Evolutionary conservation across 768 basidiomycete genomes (phyloP).

Genomic region (Russula brevipes): DNA sequence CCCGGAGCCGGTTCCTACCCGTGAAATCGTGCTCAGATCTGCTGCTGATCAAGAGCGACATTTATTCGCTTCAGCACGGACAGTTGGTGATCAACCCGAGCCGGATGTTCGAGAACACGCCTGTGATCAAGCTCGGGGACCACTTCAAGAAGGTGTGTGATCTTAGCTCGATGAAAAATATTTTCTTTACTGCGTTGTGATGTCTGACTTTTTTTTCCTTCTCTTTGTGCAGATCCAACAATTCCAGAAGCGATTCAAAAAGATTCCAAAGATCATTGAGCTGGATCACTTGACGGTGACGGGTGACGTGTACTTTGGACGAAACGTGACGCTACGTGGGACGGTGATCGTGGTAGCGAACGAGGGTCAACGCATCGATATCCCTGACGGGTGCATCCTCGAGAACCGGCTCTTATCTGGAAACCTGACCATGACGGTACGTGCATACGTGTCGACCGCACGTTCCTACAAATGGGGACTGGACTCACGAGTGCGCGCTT

Average conservation of each 20-base stretch:
- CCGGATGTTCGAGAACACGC: slow-evolving; percentile 80
- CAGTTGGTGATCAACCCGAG: slow-evolving; percentile 78
- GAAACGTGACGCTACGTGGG: slow-evolving; percentile 78
- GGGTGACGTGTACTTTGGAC: slow-evolving; percentile 87
- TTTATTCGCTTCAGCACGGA: slow-evolving; percentile 87
- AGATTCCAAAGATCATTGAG: slow-evolving; percentile 85
- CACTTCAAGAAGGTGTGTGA: slow-evolving; percentile 85
- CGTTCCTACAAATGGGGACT: no score
- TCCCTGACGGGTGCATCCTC: slow-evolving; percentile 68
- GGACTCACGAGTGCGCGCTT: background rate
- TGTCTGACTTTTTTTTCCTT: background rate
- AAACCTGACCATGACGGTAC: slow-evolving; percentile 74
- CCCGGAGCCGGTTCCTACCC: slow-evolving; percentile 89
- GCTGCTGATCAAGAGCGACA: slow-evolving; percentile 85
- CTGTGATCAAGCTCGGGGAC: slow-evolving; percentile 96
- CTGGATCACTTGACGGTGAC: slow-evolving; percentile 92
- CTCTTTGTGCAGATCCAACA: slow-evolving; percentile 53
- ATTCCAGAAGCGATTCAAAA: slow-evolving; percentile 95
- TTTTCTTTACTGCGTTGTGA: background rate
- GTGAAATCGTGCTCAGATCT: slow-evolving; percentile 86
- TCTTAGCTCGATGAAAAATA: background rate
- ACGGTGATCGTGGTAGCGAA: slow-evolving; percentile 86
- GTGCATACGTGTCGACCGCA: slow-evolving; percentile 10
- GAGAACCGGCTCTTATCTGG: slow-evolving; percentile 78
- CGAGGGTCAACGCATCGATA: slow-evolving; percentile 68